These are phyloP conservation scores for Geranium rotundifolium DNA, from an alignment of 345 rosid genomes.

Conservation along the genomic window DNA sequence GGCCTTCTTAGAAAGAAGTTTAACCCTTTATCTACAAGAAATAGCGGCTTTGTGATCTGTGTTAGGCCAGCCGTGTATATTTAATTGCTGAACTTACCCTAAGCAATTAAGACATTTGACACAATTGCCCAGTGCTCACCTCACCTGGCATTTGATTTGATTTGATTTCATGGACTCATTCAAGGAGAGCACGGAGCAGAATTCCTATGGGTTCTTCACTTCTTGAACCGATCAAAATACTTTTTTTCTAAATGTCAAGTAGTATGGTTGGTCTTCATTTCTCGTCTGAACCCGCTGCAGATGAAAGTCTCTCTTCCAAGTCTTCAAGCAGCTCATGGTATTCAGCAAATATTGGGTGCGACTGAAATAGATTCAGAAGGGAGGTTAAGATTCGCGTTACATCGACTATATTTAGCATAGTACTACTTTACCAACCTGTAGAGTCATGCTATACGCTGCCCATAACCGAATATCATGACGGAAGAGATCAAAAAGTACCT, in stretches of 20 bases:
- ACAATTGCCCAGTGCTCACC: neutral
- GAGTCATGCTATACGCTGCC: slow-evolving; percentile 73
- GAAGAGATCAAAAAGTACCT: slow-evolving; percentile 90
- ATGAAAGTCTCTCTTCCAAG: slow-evolving; percentile 51
- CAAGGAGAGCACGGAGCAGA: neutral
- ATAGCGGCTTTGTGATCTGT: neutral
- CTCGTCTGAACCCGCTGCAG: slow-evolving; percentile 19
- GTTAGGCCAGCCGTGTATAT: neutral
- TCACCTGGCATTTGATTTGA: neutral
- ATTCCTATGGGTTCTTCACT: neutral
- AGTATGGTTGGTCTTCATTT: slow-evolving; percentile 8
- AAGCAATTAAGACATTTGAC: neutral
- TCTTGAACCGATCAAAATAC: neutral
- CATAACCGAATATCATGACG: slow-evolving; percentile 65
- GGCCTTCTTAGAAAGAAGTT: neutral
- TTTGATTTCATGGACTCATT: neutral
- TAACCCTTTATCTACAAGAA: slow-evolving; percentile 24
- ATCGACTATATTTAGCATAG: neutral
- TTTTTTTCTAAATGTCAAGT: neutral
- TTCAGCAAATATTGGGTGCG: slow-evolving; percentile 50
- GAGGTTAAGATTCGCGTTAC: slow-evolving; percentile 1
- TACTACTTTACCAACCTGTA: slow-evolving; percentile 35
- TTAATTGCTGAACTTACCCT: neutral
- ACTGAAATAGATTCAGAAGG: slow-evolving; percentile 25
- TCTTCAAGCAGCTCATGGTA: slow-evolving; percentile 61